These are phyloP conservation scores for Sarcocystis neurona DNA, from an alignment of 169 alveolate genomes.

Conservation along the genomic window DNA sequence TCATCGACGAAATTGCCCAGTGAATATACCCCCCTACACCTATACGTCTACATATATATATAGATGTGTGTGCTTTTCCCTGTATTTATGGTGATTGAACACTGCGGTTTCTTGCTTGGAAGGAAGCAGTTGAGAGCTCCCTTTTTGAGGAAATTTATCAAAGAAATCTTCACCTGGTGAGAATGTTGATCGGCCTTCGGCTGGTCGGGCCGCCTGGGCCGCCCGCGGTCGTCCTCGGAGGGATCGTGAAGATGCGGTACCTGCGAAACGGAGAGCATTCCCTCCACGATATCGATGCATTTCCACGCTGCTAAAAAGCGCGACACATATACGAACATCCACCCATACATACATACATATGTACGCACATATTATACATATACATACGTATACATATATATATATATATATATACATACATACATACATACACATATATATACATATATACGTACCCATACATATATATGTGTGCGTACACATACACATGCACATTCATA, in stretches of 20 bases:
- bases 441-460: neutral
- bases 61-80: no score
- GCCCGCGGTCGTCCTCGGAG: slow-evolving; percentile 40
- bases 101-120: no score
- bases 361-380: neutral
- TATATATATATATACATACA: no score
- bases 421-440: no score
- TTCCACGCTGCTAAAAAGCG: neutral
- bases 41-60: no score
- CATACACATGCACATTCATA: no score
- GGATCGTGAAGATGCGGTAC: slow-evolving; percentile 76
- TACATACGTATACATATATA: neutral
- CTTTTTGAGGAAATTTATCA: neutral
- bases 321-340: no score
- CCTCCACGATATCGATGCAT: neutral
- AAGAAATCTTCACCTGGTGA: slow-evolving; percentile 26
- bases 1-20: no score
- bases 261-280: neutral
- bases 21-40: no score
- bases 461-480: no score
- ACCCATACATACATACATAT: no score
- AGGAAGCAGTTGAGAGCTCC: neutral
- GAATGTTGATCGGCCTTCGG: slow-evolving; percentile 51
- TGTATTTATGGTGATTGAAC: no score
- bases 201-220: slow-evolving; percentile 22